phyloP scores from a whole-genome alignment of 192 early-diverging fungal genomes.

The Chytriomyces sp. region DNA sequence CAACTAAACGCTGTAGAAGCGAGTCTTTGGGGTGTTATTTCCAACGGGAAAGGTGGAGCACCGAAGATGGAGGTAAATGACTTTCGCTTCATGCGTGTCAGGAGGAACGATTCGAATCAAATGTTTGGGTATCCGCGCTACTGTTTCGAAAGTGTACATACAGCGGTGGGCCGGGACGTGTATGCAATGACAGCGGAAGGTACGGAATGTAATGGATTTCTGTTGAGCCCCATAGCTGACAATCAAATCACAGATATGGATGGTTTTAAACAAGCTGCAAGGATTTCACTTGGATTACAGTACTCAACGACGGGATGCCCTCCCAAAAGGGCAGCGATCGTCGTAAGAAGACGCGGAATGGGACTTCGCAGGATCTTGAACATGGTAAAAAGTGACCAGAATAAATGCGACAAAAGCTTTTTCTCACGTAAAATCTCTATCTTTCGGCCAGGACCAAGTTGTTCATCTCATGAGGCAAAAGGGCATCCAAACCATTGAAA shows the following conservation, averaged over 20 bases:
- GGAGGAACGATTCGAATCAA: background rate
- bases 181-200: background rate
- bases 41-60: background rate
- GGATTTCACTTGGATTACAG: background rate
- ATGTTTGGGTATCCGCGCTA: background rate
- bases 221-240: background rate
- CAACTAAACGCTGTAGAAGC: background rate
- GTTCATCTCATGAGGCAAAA: constrained; percentile 1
- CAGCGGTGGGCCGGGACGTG: background rate
- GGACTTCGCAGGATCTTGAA: background rate
- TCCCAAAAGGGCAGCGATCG: background rate
- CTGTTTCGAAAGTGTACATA: constrained; percentile 8
- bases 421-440: background rate
- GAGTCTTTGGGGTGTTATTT: background rate
- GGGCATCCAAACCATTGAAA: constrained; percentile 3
- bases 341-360: background rate
- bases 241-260: background rate
- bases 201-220: background rate
- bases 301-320: background rate
- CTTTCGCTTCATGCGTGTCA: background rate
- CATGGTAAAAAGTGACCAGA: background rate
- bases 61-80: background rate
- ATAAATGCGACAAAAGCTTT: background rate
- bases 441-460: constrained; percentile 2
- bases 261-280: background rate